phyloP scores from a whole-genome alignment of 345 rosid species.

The Moricandia arvensis region DNA sequence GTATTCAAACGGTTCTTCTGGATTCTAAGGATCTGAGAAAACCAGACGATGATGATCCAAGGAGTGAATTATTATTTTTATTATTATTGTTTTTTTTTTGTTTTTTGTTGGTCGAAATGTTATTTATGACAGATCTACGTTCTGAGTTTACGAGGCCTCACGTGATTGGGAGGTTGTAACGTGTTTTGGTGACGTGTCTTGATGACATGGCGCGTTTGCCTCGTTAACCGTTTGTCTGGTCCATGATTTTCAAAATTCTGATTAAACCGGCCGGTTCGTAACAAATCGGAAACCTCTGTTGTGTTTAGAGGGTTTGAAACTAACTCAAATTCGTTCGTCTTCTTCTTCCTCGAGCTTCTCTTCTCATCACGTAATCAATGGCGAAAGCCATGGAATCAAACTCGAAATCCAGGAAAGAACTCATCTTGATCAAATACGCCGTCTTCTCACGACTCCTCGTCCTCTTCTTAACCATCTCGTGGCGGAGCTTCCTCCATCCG shows the following conservation, averaged over 20 bases:
- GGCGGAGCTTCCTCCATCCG: slow-evolving; percentile 63
- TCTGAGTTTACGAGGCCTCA: slow-evolving; percentile 3
- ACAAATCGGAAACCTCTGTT: neutral
- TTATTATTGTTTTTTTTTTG: too few relatives aligned
- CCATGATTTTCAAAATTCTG: neutral
- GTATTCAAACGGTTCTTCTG: neutral
- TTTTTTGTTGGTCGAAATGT: too few relatives aligned
- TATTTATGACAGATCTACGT: too few relatives aligned
- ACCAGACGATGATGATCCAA: too few relatives aligned
- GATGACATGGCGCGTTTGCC: slow-evolving; percentile 17
- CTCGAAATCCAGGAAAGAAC: slow-evolving; percentile 30
- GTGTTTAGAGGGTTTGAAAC: neutral
- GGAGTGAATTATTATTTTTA: too few relatives aligned
- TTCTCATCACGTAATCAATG: slow-evolving; percentile 15
- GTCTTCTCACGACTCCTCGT: slow-evolving; percentile 60
- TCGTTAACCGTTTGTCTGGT: neutral
- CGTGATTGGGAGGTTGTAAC: slow-evolving; percentile 32
- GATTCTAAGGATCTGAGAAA: neutral
- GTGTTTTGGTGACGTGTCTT: slow-evolving; percentile 28
- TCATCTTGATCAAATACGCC: slow-evolving; percentile 54
- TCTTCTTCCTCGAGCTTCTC: neutral
- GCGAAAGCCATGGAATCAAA: slow-evolving; percentile 7
- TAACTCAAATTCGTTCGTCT: slow-evolving; percentile 12
- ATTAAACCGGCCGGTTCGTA: neutral
- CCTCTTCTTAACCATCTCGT: slow-evolving; percentile 49